Evolutionary conservation across 106 monocot genomes (phyloP).

Genomic region (Dendrobium nobile): DNA sequence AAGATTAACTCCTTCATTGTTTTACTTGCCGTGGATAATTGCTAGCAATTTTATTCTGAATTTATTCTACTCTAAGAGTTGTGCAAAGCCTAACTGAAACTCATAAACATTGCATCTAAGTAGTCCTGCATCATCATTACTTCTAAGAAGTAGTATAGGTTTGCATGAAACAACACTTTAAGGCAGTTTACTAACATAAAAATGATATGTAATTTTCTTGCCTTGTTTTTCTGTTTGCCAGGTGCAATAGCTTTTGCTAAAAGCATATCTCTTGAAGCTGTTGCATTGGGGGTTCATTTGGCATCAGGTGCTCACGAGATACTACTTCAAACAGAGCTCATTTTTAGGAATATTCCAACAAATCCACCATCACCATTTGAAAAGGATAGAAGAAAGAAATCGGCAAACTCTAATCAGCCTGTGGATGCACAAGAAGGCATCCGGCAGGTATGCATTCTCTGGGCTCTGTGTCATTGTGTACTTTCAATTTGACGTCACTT

Average conservation of each 20-base stretch:
- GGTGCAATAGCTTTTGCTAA: constrained; percentile 86
- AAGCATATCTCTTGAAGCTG: constrained; percentile 91
- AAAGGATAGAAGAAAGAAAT: constrained; percentile 20
- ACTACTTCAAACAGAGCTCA: constrained; percentile 69
- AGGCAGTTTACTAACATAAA: neutral
- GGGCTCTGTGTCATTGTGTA: neutral
- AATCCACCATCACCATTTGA: constrained; percentile 24
- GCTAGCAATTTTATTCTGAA: too few species aligned
- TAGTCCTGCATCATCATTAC: too few species aligned
- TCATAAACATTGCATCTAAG: too few species aligned
- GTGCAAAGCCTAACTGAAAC: too few species aligned
- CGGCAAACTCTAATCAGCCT: constrained; percentile 68
- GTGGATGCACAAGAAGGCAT: constrained; percentile 79
- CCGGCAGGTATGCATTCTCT: constrained; percentile 47
- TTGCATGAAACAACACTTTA: neutral
- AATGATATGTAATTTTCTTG: neutral
- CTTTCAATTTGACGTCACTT: neutral
- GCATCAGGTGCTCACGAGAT: constrained; percentile 93
- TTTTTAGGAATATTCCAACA: constrained; percentile 45
- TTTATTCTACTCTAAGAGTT: too few species aligned
- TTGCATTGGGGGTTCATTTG: constrained; percentile 90
- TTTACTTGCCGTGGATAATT: too few species aligned
- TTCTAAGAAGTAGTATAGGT: neutral
- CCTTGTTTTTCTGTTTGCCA: constrained; percentile 16
- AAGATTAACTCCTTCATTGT: too few species aligned